Evolutionary conservation across 2,329 filamentous ascomycete species (phyloP), one percentile per base, ranked within the genome.

Genomic region (Xylaria sp.): DNA sequence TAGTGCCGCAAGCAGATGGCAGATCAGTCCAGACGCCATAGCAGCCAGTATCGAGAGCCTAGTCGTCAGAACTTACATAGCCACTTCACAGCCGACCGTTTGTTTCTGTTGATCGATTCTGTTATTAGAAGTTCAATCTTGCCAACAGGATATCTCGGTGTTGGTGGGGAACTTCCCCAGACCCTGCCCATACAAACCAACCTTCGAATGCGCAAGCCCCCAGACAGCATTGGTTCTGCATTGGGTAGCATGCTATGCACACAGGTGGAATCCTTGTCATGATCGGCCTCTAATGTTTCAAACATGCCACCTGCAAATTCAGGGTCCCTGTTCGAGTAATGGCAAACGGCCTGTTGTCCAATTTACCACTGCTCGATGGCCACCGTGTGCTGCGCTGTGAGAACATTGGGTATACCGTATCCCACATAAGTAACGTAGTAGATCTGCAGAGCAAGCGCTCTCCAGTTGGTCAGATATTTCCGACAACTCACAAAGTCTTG

Each of bases 311-410:
- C n/a, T n/a, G 38, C 23, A 43, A 58, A 25, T 54, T 23, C 33
- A 58, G 54, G 35, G 54, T 53, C 54, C n/a, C 54, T 47, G 27
- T 31, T n/a, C 46, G 31, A 61, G 44, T 43, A 43, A 44, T 43
- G 27, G 11, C 37, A 46, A 27, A 23, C n/a, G 11, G 31, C 43
- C 10, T 37, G 35, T 25, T 47, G 9, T 29, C 11, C 25, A 19
- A 23, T 19, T 33, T 29, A n/a, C 29, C 27, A 25, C n/a, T 35
- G 31, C 15, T 11, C 31, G 10, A 3, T 19, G n/a, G 25, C 8
- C 35, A 29, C 19, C 25, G 47, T 51, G 21, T 51, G 31, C n/a
- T 29, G n/a, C 25, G 7, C 17, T 29, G 19, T 11, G 15, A 33
- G 11, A 23, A 19, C 11, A 27, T 31, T 52, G 40, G 46, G 55